These are phyloP conservation scores for Calonectria pseudoreteaudii DNA, from an alignment of 2,329 filamentous ascomycete species.

Conservation along the genomic window DNA sequence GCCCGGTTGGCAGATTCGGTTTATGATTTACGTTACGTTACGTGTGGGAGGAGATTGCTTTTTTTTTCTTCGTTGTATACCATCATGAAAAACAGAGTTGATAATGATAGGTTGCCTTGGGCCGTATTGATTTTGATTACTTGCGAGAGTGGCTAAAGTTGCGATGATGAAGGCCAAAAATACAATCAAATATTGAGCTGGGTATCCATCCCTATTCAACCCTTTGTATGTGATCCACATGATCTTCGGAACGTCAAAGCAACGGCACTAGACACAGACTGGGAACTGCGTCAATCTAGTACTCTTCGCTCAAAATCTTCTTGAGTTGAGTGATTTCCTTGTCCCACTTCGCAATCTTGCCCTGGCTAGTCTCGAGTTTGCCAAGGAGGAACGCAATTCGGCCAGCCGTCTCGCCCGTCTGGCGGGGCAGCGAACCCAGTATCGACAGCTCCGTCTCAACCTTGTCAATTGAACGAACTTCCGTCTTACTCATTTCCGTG, in stretches of 20 bases:
- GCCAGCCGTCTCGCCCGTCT: constrained; percentile 74
- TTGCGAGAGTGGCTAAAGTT: not conserved
- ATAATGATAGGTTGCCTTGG: constrained; percentile 17
- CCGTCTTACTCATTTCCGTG: constrained; percentile 75
- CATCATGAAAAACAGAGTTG: constrained; percentile 30
- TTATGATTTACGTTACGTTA: constrained; percentile 40
- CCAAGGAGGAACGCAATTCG: constrained; percentile 78
- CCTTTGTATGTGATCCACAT: not conserved
- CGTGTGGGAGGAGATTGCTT: constrained; percentile 8
- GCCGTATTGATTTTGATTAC: not conserved
- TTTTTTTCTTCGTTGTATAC: constrained; percentile 32
- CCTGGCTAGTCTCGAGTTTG: constrained; percentile 81
- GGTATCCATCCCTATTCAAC: not conserved
- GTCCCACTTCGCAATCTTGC: constrained; percentile 80
- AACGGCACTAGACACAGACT: not conserved
- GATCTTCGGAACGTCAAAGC: not conserved
- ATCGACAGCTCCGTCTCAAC: constrained; percentile 81
- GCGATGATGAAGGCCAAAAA: not conserved
- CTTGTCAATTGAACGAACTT: constrained; percentile 81
- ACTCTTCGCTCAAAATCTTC: constrained; percentile 64
- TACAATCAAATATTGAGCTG: not conserved
- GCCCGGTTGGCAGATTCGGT: constrained; percentile 19
- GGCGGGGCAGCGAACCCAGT: constrained; percentile 76
- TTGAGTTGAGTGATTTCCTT: constrained; percentile 77
- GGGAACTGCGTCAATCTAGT: constrained; percentile 50